Conservation (phyloP, 2,329 filamentous ascomycete genomes). For the Nigrospora osmanthi region DNA sequence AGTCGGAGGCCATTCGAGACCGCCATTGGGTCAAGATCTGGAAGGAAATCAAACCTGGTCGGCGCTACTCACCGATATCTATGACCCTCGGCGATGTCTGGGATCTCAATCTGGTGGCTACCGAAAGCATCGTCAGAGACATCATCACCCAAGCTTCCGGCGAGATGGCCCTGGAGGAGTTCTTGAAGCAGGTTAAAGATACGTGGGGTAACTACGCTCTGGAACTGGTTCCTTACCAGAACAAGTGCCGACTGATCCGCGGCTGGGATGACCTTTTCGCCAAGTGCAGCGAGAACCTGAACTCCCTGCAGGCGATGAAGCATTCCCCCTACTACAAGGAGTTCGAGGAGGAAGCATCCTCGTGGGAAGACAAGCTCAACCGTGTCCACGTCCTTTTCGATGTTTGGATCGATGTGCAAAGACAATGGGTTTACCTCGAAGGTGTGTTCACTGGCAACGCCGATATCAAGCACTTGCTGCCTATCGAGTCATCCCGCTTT, state of each 20-base stretch:
- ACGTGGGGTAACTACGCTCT: conserved; percentile 94
- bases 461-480: conserved; percentile 96
- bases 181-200: conserved; percentile 91
- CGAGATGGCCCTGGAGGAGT: conserved; percentile 97
- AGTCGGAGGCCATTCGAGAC: conserved; percentile 93
- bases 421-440: conserved; percentile 98
- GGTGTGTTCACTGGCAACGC: conserved; percentile 98
- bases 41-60: conserved; percentile 86
- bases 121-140: conserved; percentile 80
- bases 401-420: conserved; percentile 99
- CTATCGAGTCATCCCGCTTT: conserved; percentile 93
- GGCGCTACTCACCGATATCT: conserved; percentile 86
- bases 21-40: conserved; percentile 98
- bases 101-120: conserved; percentile 87
- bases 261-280: conserved; percentile 98
- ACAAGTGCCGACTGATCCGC: conserved; percentile 92
- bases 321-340: conserved; percentile 99
- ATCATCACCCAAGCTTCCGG: conserved; percentile 95
- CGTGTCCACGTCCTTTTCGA: conserved; percentile 96
- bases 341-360: conserved; percentile 93
- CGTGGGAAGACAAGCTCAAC: conserved; percentile 98
- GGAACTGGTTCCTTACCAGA: conserved; percentile 94
- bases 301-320: conserved; percentile 96
- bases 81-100: conserved; percentile 98
- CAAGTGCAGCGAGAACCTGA: conserved; percentile 96